Conservation (phyloP, 768 basidiomycete genomes). For the Lactifluus echinatus region DNA sequence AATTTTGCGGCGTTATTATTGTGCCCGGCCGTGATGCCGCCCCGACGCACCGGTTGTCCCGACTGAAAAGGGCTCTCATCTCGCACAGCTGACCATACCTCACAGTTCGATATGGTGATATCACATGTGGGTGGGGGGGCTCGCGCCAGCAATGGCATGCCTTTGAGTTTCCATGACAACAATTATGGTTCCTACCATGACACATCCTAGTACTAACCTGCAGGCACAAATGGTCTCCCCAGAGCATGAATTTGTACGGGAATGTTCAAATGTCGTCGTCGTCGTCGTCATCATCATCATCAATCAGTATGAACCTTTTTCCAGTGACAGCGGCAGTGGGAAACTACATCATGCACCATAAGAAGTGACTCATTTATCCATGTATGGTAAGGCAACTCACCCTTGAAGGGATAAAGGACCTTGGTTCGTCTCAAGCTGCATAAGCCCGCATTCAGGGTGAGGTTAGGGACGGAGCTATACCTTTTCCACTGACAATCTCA, state of each 20-base stretch:
- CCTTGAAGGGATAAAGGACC: not conserved
- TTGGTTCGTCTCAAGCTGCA: not conserved
- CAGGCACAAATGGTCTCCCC: no score
- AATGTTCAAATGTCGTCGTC: slow-evolving; percentile 14
- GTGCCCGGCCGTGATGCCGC: not conserved
- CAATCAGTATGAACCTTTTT: slow-evolving; percentile 26
- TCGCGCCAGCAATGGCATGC: not conserved
- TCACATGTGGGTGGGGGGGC: not conserved
- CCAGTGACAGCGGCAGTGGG: slow-evolving; percentile 15
- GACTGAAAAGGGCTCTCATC: not conserved
- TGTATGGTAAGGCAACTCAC: slow-evolving; percentile 6
- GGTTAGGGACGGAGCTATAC: not conserved
- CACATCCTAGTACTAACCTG: not conserved
- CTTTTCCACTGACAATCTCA: not conserved
- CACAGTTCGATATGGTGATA: not conserved
- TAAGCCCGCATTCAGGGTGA: not conserved
- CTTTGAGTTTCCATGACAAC: slow-evolving; percentile 1
- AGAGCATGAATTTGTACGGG: not conserved
- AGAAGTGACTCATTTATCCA: not conserved
- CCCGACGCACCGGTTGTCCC: not conserved
- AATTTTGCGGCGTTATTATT: not conserved
- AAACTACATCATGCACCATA: not conserved
- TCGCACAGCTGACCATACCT: not conserved
- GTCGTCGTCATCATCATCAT: slow-evolving; percentile 27
- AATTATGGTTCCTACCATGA: not conserved